Evolutionary conservation across 805 yeast genomes (phyloP).

Genomic region (Wickerhamiella azyma): DNA sequence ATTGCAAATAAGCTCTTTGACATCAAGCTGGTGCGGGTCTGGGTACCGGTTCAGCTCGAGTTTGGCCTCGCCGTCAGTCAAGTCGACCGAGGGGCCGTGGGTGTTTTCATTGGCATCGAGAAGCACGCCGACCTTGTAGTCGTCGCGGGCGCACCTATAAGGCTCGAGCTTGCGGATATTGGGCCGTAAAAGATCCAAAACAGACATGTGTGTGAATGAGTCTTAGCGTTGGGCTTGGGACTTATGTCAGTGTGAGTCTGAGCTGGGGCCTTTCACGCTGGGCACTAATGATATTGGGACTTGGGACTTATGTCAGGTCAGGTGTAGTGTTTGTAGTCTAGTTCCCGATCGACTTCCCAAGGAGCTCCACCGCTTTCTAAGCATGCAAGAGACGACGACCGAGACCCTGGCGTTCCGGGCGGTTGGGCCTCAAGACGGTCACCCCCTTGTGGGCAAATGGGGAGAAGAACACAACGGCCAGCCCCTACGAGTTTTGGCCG

Average conservation of each 20-base stretch:
- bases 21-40: conserved; percentile 79
- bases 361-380: not conserved
- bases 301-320: too few relatives aligned
- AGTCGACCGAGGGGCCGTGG: conserved; percentile 64
- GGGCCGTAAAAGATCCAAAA: conserved; percentile 59
- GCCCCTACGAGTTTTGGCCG: conserved; percentile 6
- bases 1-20: conserved; percentile 57
- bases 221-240: not conserved
- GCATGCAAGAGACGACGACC: conserved; percentile 12
- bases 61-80: conserved; percentile 32
- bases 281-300: too few relatives aligned
- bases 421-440: conserved; percentile 16
- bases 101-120: conserved; percentile 96
- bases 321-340: too few relatives aligned
- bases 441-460: conserved; percentile 10
- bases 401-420: conserved; percentile 18
- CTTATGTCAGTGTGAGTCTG: too few relatives aligned
- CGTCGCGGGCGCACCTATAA: conserved; percentile 94
- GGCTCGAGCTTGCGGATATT: conserved; percentile 76
- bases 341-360: too few relatives aligned
- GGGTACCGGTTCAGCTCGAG: conserved; percentile 81
- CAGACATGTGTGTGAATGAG: conserved; percentile 11
- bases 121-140: conserved; percentile 73
- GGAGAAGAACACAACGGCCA: conserved; percentile 2
- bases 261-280: too few relatives aligned